phyloP scores from a whole-genome alignment of 2,329 filamentous ascomycete species.

The Venturia nashicola region DNA sequence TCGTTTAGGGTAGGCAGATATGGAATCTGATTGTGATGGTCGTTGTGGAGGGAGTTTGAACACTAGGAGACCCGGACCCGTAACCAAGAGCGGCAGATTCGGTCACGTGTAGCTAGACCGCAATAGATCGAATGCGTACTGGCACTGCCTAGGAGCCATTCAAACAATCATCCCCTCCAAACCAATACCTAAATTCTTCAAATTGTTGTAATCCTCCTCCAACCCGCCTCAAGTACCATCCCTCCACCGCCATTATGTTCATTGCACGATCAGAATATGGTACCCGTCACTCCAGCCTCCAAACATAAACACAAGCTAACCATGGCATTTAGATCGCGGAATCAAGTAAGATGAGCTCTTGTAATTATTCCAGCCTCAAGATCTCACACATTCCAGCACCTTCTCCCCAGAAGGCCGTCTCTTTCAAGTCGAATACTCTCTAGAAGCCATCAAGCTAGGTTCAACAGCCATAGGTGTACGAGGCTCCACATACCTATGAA shows the following conservation, averaged over 20 bases:
- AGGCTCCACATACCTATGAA: conserved; percentile 12
- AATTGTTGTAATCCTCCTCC: neutral
- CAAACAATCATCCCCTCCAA: neutral
- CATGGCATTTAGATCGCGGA: conserved; percentile 60
- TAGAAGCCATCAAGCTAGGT: conserved; percentile 99
- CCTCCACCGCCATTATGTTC: conserved; percentile 64
- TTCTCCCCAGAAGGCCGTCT: conserved; percentile 99
- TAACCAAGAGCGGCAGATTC: neutral
- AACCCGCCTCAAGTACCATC: neutral
- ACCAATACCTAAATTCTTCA: neutral
- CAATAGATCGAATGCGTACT: neutral
- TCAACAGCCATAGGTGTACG: conserved; percentile 89
- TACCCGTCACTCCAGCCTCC: conserved; percentile 26
- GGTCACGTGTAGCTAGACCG: neutral
- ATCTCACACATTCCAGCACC: conserved; percentile 48
- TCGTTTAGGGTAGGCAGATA: too few relatives aligned
- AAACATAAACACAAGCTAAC: conserved; percentile 23
- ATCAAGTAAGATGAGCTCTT: conserved; percentile 62
- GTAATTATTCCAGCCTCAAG: conserved; percentile 15
- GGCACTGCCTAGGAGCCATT: too few relatives aligned
- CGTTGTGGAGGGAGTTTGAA: too few relatives aligned
- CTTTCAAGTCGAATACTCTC: conserved; percentile 99
- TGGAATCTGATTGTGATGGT: too few relatives aligned
- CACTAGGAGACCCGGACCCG: too few relatives aligned
- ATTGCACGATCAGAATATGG: conserved; percentile 99